Evolutionary conservation across 495 filamentous ascomycete species (phyloP).

Genomic region (Poronia punctata): DNA sequence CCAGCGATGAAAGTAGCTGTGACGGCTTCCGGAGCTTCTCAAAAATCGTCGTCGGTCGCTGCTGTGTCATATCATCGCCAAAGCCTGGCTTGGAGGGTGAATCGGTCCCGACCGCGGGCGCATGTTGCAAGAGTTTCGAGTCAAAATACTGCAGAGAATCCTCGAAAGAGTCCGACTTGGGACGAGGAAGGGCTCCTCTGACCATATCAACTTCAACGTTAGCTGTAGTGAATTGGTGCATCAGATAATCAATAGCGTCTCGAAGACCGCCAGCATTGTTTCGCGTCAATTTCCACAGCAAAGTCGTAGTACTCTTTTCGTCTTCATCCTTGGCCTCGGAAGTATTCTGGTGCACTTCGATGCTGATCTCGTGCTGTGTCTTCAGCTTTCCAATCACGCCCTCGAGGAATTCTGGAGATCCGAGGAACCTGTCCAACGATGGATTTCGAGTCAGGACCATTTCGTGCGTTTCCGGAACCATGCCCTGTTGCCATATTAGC

Average conservation of each 20-base stretch:
- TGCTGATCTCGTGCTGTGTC: conserved; percentile 82
- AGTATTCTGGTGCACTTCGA: conserved; percentile 54
- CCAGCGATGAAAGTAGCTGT: conserved; percentile 85
- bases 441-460: conserved; percentile 70
- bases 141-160: conserved; percentile 94
- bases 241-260: conserved; percentile 92
- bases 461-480: conserved; percentile 95
- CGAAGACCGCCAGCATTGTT: conserved; percentile 95
- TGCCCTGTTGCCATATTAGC: conserved; percentile 52
- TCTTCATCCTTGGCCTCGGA: conserved; percentile 47
- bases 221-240: conserved; percentile 69
- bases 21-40: conserved; percentile 82
- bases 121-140: conserved; percentile 89
- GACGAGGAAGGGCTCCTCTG: conserved; percentile 87
- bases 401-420: conserved; percentile 65
- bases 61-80: conserved; percentile 63
- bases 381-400: conserved; percentile 79
- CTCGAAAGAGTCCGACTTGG: conserved; percentile 97
- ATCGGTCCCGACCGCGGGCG: conserved; percentile 71
- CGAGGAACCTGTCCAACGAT: conserved; percentile 69
- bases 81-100: conserved; percentile 76
- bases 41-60: conserved; percentile 76
- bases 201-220: conserved; percentile 80
- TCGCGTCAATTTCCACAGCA: conserved; percentile 71
- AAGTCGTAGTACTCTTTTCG: conserved; percentile 42